Percentiles rank a stretch among this genome's conserved stretches.
phyloP scores from a whole-genome alignment of 2,329 filamentous ascomycete genomes.

The Triangularia setosa region DNA sequence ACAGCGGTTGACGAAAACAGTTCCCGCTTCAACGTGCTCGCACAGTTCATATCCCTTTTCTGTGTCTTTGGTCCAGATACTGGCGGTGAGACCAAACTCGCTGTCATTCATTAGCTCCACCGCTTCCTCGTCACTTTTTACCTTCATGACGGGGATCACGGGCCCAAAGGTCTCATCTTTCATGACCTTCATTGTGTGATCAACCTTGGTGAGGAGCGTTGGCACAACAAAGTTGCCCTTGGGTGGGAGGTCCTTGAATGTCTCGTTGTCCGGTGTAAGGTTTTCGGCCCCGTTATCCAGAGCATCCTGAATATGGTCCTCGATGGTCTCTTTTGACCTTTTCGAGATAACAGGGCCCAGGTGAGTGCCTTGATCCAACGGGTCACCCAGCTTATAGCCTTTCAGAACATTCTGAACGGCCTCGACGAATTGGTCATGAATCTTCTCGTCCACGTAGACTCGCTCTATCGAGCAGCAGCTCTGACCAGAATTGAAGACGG shows the following conservation, averaged over 20 bases:
- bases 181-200: constrained; percentile 84
- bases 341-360: constrained; percentile 86
- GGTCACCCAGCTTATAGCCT: constrained; percentile 85
- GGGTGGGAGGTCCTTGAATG: constrained; percentile 67
- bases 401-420: constrained; percentile 76
- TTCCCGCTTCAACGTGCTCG: constrained; percentile 83
- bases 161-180: constrained; percentile 93
- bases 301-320: constrained; percentile 77
- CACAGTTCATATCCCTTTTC: constrained; percentile 70
- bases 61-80: constrained; percentile 92
- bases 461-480: constrained; percentile 92
- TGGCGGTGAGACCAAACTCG: constrained; percentile 91
- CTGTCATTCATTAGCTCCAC: constrained; percentile 88
- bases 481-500: constrained; percentile 98
- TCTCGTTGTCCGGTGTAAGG: constrained; percentile 75
- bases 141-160: constrained; percentile 85
- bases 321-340: constrained; percentile 70
- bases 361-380: constrained; percentile 72
- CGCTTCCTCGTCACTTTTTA: constrained; percentile 76
- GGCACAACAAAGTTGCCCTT: constrained; percentile 87
- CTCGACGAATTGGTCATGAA: constrained; percentile 78
- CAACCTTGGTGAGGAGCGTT: constrained; percentile 73
- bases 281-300: constrained; percentile 79
- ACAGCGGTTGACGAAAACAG: constrained; percentile 92
- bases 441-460: constrained; percentile 80